phyloP scores from a whole-genome alignment of 495 filamentous ascomycete genomes.

The Podospora pseudocomata region DNA sequence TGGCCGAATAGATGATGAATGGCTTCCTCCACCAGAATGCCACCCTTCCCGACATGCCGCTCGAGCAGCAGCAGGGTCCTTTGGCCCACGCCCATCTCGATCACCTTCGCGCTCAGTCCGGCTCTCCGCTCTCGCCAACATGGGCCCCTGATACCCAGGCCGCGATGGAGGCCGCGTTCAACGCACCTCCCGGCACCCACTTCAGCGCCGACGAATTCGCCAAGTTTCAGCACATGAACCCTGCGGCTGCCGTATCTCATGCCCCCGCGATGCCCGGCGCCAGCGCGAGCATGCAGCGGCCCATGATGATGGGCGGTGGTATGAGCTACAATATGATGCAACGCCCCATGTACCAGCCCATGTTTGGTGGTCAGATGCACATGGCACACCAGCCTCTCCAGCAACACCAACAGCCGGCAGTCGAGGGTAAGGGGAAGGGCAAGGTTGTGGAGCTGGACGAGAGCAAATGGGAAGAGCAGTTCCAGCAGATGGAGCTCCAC shows the following conservation, averaged over 20 bases:
- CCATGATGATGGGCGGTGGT: conserved; percentile 53
- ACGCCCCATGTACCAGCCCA: conserved; percentile 49
- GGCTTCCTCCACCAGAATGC: conserved; percentile 76
- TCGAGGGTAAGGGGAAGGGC: conserved; percentile 77
- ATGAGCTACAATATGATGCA: conserved; percentile 46
- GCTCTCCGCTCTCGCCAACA: conserved; percentile 42
- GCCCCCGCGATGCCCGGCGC: conserved; percentile 50
- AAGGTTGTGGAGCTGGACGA: conserved; percentile 92
- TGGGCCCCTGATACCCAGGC: conserved; percentile 58
- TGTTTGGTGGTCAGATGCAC: conserved; percentile 50
- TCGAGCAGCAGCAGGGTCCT: conserved; percentile 34
- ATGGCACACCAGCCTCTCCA: conserved; percentile 35
- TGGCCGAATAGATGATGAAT: conserved; percentile 73
- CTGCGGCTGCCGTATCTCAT: conserved; percentile 16
- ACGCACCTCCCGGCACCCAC: conserved; percentile 53
- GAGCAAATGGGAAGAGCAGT: conserved; percentile 92
- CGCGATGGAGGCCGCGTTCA: conserved; percentile 77
- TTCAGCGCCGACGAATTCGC: conserved; percentile 86
- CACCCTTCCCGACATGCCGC: conserved; percentile 41
- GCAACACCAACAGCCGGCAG: conserved; percentile 26
- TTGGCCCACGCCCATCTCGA: conserved; percentile 42
- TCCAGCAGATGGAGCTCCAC: conserved; percentile 78
- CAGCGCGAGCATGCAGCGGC: conserved; percentile 33
- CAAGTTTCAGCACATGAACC: conserved; percentile 71
- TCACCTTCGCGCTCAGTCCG: conserved; percentile 28